Evolutionary conservation across 1,284 basidiomycete species (phyloP).

Genomic region (Heliocybe sulcata): DNA sequence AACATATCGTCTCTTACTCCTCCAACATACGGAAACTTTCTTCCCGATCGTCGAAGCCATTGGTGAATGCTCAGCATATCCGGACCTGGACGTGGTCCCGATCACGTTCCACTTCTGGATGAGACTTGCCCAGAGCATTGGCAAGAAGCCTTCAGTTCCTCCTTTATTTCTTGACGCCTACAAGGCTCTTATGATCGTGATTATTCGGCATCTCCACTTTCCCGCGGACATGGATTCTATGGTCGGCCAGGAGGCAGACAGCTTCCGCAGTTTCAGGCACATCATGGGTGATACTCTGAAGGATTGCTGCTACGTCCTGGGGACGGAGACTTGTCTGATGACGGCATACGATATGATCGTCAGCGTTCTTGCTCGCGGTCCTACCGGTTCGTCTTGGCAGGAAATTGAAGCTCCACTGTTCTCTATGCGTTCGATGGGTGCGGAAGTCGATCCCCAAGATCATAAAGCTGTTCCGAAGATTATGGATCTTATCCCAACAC

Average conservation of each 20-base stretch:
- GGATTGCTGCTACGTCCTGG: slow-evolving; percentile 95
- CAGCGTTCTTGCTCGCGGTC: slow-evolving; percentile 52
- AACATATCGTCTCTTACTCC: slow-evolving; percentile 85
- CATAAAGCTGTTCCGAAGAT: slow-evolving; percentile 88
- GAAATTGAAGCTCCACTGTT: slow-evolving; percentile 97
- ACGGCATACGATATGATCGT: slow-evolving; percentile 81
- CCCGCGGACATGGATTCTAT: slow-evolving; percentile 65
- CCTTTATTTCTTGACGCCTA: slow-evolving; percentile 78
- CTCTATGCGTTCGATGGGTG: slow-evolving; percentile 98
- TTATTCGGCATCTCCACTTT: slow-evolving; percentile 92
- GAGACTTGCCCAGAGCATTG: slow-evolving; percentile 78
- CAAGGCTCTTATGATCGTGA: slow-evolving; percentile 76
- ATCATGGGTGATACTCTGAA: slow-evolving; percentile 99
- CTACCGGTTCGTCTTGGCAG: slow-evolving; percentile 75
- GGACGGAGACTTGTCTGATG: slow-evolving; percentile 79
- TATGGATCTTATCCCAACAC: slow-evolving; percentile 88
- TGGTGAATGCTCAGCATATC: slow-evolving; percentile 88
- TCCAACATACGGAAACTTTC: slow-evolving; percentile 86
- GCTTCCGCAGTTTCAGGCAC: slow-evolving; percentile 93
- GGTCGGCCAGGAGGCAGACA: slow-evolving; percentile 83
- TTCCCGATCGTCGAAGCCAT: slow-evolving; percentile 94
- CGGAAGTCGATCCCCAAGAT: slow-evolving; percentile 83
- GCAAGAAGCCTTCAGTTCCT: slow-evolving; percentile 63
- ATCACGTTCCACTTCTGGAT: slow-evolving; percentile 99
- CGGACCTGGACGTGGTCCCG: slow-evolving; percentile 93